Evolutionary conservation across 2,329 filamentous ascomycete genomes (phyloP), one percentile per base, ranked within the genome.

Genomic region (Bipolaris bicolor): DNA sequence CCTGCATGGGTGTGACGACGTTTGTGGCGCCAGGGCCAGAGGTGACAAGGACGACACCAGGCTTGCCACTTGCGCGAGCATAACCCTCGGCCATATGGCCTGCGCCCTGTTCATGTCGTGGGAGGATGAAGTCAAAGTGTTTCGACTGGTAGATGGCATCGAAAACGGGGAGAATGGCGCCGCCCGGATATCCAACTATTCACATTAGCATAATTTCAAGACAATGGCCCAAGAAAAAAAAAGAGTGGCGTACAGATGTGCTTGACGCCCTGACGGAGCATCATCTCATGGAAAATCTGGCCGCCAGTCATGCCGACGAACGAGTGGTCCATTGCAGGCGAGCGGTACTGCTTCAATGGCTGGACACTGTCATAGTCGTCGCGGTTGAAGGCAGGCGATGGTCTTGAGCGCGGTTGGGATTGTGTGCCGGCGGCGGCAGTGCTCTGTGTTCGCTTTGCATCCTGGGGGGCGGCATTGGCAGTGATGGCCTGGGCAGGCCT

Each of bases 11-110:
- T 29, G 95, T 98, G 62, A 98, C 87, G 62, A 97, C 91, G 74
- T 99, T 99, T 64, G 95, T 99, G 43, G 94, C 95, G 63, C 95
- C 95, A 15, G 95, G 95, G 34, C 95, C 95, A 11, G 95, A 98
- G 36, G 95, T 99, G 63, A 99, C 95, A 59, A 99, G 84, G 55
- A 99, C 95, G 55, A 98, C 95, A 74, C 95, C 95, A 57, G 93
- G 92, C 81, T 92, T 93, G 68, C 95, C 95, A 51, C 90, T 94
- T 56, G 92, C 94, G 70, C 95, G 89, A 54, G 95, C 95, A 76
- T 98, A 98, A 51, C 95, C 95, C 80, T 98, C 90, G 15, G 95
- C 95, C 95, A 98, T 99, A 80, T 99, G 95, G 63, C 95, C 95
- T 57, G 95, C 95, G 66, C 95, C 95, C 80, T 99, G 95, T 81